These are phyloP conservation scores for Platanus orientalis DNA, from an alignment of 164 flowering plant species.

Conservation along the genomic window DNA sequence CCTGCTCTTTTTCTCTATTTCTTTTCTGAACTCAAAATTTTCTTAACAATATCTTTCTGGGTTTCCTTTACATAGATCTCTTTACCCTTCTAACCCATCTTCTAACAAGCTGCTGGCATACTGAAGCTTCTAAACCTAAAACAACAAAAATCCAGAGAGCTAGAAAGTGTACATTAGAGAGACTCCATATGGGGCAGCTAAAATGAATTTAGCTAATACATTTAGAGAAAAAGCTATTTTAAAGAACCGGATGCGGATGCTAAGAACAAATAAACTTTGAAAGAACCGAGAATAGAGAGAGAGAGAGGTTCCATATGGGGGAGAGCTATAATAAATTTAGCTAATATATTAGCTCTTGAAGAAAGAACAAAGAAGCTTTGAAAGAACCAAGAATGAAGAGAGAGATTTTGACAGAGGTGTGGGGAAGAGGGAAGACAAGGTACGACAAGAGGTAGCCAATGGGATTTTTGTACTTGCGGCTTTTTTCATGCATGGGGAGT, in stretches of 20 bases:
- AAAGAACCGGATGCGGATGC: too few relatives aligned
- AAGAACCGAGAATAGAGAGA: too few relatives aligned
- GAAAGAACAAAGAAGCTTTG: too few relatives aligned
- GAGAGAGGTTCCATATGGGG: too few relatives aligned
- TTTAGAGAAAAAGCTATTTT: too few relatives aligned
- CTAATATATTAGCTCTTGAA: too few relatives aligned
- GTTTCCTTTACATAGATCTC: neutral
- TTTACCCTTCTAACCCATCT: neutral
- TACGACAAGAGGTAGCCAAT: slow-evolving; percentile 22
- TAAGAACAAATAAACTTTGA: too few relatives aligned
- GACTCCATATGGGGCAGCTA: too few relatives aligned
- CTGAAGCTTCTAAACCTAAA: neutral
- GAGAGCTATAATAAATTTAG: too few relatives aligned
- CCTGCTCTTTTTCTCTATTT: neutral
- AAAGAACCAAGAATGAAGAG: neutral
- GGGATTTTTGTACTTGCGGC: slow-evolving; percentile 8
- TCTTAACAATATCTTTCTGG: neutral
- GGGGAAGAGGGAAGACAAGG: too few relatives aligned
- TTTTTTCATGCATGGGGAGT: slow-evolving; percentile 4
- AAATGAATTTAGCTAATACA: too few relatives aligned
- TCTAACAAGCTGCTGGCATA: neutral
- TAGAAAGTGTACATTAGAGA: neutral
- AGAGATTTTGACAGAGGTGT: too few relatives aligned
- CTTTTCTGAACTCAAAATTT: neutral
- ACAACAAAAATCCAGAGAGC: neutral